Evolutionary conservation across 441 rosid genomes (phyloP).

Genomic region (Populus hybrid): DNA sequence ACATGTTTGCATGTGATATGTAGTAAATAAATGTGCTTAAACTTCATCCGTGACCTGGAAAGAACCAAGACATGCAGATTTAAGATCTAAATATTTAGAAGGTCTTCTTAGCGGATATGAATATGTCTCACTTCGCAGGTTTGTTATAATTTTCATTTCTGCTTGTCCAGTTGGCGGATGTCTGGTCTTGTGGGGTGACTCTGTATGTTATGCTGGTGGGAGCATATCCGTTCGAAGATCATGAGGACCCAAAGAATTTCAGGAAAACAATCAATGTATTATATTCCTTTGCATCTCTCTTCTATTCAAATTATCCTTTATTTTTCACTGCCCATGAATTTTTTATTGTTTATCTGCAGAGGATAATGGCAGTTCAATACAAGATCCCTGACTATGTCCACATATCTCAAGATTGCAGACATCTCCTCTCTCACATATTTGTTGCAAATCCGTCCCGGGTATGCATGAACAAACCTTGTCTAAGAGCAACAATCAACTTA

Average conservation of each 20-base stretch:
- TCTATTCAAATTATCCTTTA: background rate
- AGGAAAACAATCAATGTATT: conserved; percentile 69
- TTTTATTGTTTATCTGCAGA: conserved; percentile 37
- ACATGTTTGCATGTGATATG: no score
- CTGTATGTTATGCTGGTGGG: conserved; percentile 89
- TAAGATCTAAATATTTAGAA: no score
- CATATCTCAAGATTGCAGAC: conserved; percentile 83
- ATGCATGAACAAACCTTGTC: background rate
- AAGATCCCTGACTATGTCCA: conserved; percentile 87
- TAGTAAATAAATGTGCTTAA: no score
- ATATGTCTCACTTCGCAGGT: no score
- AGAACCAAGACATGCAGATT: no score
- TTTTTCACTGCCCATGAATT: conserved; percentile 4
- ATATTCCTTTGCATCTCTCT: background rate
- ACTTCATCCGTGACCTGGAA: no score
- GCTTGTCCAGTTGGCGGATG: conserved; percentile 77
- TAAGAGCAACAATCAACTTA: no score
- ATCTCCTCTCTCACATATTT: conserved; percentile 54
- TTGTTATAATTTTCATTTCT: background rate
- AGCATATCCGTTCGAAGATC: conserved; percentile 62
- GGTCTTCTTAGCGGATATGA: no score
- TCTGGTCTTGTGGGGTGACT: conserved; percentile 97
- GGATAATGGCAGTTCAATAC: conserved; percentile 82
- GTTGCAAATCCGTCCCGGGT: conserved; percentile 40
- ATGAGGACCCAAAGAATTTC: conserved; percentile 82